Percentiles rank a stretch among this genome's conserved stretches.
phyloP scores from a whole-genome alignment of 2,329 filamentous ascomycete species.

The Arthrobotrys iridis region DNA sequence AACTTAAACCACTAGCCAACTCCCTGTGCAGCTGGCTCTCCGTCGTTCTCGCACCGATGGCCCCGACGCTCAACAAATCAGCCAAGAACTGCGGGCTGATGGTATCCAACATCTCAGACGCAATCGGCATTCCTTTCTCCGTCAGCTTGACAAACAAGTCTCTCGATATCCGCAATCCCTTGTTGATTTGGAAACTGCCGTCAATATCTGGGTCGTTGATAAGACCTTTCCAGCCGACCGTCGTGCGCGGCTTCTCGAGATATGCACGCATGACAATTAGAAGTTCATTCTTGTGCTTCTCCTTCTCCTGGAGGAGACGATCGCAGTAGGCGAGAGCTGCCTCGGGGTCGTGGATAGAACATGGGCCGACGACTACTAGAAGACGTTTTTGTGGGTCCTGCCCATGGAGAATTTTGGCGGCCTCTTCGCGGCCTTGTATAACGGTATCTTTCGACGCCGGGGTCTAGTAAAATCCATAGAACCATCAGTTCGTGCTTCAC shows the following conservation, averaged over 20 bases:
- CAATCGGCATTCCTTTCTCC: slow-evolving; percentile 87
- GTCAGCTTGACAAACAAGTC: slow-evolving; percentile 95
- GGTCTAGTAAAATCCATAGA: slow-evolving; percentile 55
- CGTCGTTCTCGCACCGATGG: slow-evolving; percentile 94
- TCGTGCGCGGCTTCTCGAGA: slow-evolving; percentile 97
- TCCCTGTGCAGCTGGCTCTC: slow-evolving; percentile 97
- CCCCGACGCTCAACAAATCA: slow-evolving; percentile 92
- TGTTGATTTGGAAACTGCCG: slow-evolving; percentile 98
- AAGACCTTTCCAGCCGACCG: slow-evolving; percentile 97
- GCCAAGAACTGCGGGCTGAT: slow-evolving; percentile 98
- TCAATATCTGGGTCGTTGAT: slow-evolving; percentile 99
- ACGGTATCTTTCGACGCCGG: slow-evolving; percentile 66
- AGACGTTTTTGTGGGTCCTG: slow-evolving; percentile 77
- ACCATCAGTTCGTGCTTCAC: neutral
- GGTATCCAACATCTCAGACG: slow-evolving; percentile 97
- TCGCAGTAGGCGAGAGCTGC: slow-evolving; percentile 88
- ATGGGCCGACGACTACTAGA: slow-evolving; percentile 92
- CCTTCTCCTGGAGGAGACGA: slow-evolving; percentile 78
- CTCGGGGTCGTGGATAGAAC: slow-evolving; percentile 94
- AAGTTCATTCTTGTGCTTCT: slow-evolving; percentile 83
- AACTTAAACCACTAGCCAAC: slow-evolving; percentile 91
- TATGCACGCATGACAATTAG: slow-evolving; percentile 98
- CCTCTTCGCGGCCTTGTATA: slow-evolving; percentile 71
- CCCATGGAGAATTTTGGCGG: slow-evolving; percentile 75
- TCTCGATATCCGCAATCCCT: slow-evolving; percentile 89